Base-by-base conservation (phyloP, 495 filamentous ascomycete species). In the Annulohypoxylon bovei region DNA sequence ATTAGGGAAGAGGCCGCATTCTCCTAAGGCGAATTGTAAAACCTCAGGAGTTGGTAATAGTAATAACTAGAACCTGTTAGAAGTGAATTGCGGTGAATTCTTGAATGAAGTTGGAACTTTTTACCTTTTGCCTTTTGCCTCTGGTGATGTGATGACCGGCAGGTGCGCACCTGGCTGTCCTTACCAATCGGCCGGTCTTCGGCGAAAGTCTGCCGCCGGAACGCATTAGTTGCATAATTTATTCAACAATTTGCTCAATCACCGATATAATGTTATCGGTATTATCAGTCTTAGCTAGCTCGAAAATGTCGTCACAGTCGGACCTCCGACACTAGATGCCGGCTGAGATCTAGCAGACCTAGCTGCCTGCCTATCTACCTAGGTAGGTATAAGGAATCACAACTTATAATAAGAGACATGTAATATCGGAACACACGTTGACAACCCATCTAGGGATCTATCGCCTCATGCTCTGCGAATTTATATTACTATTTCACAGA, bases 151-250 rank as follows among this genome's bases (percentile, higher is more conserved):
- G 63, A 67, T 50, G 54, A 54, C 60, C 70, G 52, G 46, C 69
- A 65, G 64, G 39, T 57, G 28, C 54, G 9, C 32, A 44, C n/a
- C 6, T 52, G n/a, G 44, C 20, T 55, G 32, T 37, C 46, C 42
- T 64, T 54, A 56, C 70, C 60, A 65, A 68, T 68, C 70, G 55
- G 60, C 65, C 56, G 65, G 60, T 68, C 40, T 58, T 72, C 70
- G 70, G 70, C 56, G 61, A 72, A 72, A 72, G 60, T 65, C 32
- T 67, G 32, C 12, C 46, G 25, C 63, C 68, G 62, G 57, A 32
- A 46, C 5, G 28, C 14, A 35, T 47, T 72, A 61, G n/a, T 22
- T 44, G 23, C 54, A 62, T 65, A 35, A 25, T 1, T 60, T 40
- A 23, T 20, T 72, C 60, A 65, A 22, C 33, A 72, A 68, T 32